Conservation (phyloP, 179 eudicot genomes). For the Carnegiea gigantea region DNA sequence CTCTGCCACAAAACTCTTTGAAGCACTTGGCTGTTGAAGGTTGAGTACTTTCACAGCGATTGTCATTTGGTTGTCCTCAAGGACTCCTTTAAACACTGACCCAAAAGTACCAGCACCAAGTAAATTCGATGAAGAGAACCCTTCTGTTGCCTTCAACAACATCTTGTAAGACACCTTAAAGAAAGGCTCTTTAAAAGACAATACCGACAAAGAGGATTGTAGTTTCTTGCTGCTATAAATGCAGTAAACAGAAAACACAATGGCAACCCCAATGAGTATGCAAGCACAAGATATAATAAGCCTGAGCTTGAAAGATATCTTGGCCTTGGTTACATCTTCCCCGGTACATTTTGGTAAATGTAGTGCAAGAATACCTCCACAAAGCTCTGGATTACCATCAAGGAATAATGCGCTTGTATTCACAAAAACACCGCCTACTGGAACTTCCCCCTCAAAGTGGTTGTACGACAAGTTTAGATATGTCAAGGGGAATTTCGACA, state of each 20-base stretch:
- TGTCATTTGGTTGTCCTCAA: too few relatives aligned
- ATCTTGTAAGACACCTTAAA: slow-evolving; percentile 6
- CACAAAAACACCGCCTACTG: too few relatives aligned
- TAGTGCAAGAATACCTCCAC: slow-evolving; percentile 24
- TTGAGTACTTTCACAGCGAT: too few relatives aligned
- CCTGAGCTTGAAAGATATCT: neutral
- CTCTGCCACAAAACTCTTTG: too few relatives aligned
- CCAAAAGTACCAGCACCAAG: too few relatives aligned
- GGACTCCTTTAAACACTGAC: too few relatives aligned
- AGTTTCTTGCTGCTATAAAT: neutral
- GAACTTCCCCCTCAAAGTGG: neutral
- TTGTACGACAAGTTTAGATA: slow-evolving; percentile 14
- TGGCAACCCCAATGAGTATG: neutral
- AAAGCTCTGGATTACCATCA: neutral
- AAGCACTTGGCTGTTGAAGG: too few relatives aligned
- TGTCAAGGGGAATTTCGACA: too few relatives aligned
- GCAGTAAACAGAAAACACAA: neutral
- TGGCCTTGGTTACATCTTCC: neutral
- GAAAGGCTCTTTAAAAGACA: neutral
- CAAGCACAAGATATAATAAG: neutral
- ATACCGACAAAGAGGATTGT: too few relatives aligned
- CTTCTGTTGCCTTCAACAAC: too few relatives aligned
- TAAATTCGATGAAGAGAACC: too few relatives aligned
- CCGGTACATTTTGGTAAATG: slow-evolving; percentile 17
- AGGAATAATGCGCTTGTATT: too few relatives aligned